Conservation (phyloP, 2,329 filamentous ascomycete genomes). For the Lachnellula suecica region DNA sequence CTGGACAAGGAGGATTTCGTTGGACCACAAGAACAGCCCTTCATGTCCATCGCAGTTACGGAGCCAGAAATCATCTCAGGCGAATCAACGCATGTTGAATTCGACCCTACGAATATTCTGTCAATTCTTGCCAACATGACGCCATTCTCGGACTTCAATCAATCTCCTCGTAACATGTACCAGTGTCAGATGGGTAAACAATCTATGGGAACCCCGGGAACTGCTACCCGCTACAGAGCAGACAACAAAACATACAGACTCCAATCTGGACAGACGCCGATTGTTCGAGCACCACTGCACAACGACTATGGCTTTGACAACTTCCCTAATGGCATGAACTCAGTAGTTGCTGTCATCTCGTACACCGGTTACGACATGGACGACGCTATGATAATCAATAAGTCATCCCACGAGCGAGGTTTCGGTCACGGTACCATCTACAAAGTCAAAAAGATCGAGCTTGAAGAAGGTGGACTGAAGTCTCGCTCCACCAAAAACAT, state of each 20-base stretch:
- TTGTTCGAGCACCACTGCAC: constrained; percentile 88
- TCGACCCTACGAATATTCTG: constrained; percentile 91
- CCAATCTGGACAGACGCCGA: constrained; percentile 92
- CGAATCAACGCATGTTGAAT: constrained; percentile 89
- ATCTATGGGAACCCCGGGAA: constrained; percentile 94
- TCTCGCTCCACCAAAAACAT: constrained; percentile 66
- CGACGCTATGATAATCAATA: constrained; percentile 99
- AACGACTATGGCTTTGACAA: constrained; percentile 97
- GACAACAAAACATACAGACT: constrained; percentile 97
- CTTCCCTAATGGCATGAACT: constrained; percentile 95
- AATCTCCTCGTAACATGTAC: constrained; percentile 99
- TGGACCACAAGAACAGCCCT: constrained; percentile 92
- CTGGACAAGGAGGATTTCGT: constrained; percentile 84
- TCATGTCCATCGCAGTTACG: constrained; percentile 96
- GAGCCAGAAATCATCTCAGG: constrained; percentile 85
- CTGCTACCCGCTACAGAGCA: constrained; percentile 80
- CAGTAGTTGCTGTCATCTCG: constrained; percentile 94
- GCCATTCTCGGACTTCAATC: constrained; percentile 97
- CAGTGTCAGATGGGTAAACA: constrained; percentile 99
- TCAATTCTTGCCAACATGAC: constrained; percentile 99
- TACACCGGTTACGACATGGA: constrained; percentile 99
- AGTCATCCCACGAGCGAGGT: constrained; percentile 91
- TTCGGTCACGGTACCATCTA: constrained; percentile 97
- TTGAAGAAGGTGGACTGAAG: constrained; percentile 74
- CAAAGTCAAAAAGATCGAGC: constrained; percentile 90